phyloP scores from a whole-genome alignment of 179 eudicot genomes.

The Amaranthus tricolor region DNA sequence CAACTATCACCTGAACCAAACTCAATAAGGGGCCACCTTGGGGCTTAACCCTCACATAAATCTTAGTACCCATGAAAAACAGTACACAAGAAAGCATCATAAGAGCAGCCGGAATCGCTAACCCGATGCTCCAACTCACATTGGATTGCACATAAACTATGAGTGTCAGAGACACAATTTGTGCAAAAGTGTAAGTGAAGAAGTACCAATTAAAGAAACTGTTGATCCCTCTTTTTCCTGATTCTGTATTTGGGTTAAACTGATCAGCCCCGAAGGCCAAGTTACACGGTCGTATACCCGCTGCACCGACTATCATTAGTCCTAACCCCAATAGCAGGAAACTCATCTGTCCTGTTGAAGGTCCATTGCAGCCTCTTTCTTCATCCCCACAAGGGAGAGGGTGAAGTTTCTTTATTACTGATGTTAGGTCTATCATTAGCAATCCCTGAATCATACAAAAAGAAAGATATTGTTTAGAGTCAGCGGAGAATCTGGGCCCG shows the following conservation, averaged over 20 bases:
- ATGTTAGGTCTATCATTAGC: conserved; percentile 59
- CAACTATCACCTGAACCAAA: conserved; percentile 56
- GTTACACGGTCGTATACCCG: conserved; percentile 80
- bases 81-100: conserved; percentile 57
- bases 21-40: conserved; percentile 74
- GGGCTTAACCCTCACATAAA: conserved; percentile 73
- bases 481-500: too few relatives aligned
- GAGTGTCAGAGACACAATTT: conserved; percentile 61
- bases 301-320: conserved; percentile 70
- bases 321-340: conserved; percentile 58
- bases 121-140: conserved; percentile 76
- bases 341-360: conserved; percentile 49
- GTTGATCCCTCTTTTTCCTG: conserved; percentile 75
- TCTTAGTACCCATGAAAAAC: conserved; percentile 53
- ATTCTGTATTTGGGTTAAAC: conserved; percentile 76
- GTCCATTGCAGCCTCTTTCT: conserved; percentile 39
- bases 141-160: conserved; percentile 76
- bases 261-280: conserved; percentile 91
- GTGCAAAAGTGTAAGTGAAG: conserved; percentile 79
- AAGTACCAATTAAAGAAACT: conserved; percentile 97
- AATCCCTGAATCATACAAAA: conserved; percentile 50
- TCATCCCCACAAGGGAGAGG: conserved; percentile 54
- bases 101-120: conserved; percentile 61
- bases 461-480: neutral
- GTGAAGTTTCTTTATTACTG: conserved; percentile 58